Evolutionary conservation across 805 yeast genomes (phyloP).

Genomic region (Saturnispora kantuleensis): DNA sequence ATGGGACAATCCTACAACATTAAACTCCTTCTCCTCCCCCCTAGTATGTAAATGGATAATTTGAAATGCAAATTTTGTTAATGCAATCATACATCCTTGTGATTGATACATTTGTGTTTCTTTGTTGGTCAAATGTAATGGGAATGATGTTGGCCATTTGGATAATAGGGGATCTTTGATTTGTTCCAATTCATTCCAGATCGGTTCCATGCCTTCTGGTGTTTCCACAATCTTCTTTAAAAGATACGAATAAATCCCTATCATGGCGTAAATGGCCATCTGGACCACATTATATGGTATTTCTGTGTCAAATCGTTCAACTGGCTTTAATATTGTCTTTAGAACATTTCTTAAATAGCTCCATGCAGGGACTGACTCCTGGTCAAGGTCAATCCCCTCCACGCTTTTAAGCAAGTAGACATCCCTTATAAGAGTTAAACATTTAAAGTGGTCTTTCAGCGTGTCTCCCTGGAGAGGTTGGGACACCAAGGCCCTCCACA

Average conservation of each 20-base stretch:
- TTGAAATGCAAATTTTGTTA: constrained; percentile 62
- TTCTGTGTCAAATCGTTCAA: background rate
- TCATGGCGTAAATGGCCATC: constrained; percentile 3
- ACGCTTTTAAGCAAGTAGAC: no score
- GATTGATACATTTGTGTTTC: constrained; percentile 44
- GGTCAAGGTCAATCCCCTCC: no score
- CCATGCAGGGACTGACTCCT: background rate
- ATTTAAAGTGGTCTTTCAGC: no score
- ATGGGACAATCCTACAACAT: constrained; percentile 33
- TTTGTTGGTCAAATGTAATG: constrained; percentile 38
- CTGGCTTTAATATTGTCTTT: no score
- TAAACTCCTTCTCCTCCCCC: background rate
- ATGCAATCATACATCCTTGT: constrained; percentile 52
- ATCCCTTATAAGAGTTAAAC: no score
- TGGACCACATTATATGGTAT: background rate
- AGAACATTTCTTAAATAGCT: background rate
- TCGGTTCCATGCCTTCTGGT: background rate
- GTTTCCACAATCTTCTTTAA: background rate
- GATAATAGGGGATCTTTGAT: constrained; percentile 52
- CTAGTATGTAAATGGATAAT: constrained; percentile 42
- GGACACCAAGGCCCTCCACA: no score
- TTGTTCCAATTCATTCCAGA: constrained; percentile 15
- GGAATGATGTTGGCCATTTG: constrained; percentile 50
- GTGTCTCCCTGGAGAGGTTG: no score
- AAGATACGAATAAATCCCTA: background rate